phyloP scores from a whole-genome alignment of 768 basidiomycete genomes.

The Agrocybe praecox region DNA sequence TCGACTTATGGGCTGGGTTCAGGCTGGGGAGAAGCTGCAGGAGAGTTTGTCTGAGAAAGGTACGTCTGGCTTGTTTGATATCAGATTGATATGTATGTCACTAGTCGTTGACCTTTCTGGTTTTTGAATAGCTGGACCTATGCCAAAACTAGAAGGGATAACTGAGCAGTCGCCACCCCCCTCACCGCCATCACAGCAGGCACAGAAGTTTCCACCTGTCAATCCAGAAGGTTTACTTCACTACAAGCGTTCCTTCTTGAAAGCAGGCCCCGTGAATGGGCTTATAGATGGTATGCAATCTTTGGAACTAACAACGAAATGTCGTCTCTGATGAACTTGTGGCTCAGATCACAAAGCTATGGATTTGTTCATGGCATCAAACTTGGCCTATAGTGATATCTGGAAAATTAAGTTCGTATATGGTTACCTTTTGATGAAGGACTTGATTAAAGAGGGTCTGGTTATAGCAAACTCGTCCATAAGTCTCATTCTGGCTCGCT shows the following conservation, averaged over 20 bases:
- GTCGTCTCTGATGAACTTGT: slow-evolving; percentile 2
- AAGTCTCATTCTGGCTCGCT: slow-evolving; percentile 59
- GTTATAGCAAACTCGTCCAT: slow-evolving; percentile 61
- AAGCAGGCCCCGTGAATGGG: slow-evolving; percentile 52
- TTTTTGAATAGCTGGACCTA: slow-evolving; percentile 50
- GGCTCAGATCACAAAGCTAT: slow-evolving; percentile 56
- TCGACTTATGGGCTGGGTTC: slow-evolving; percentile 67
- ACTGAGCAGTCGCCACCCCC: slow-evolving; percentile 11
- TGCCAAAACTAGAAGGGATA: slow-evolving; percentile 38
- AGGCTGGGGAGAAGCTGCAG: slow-evolving; percentile 46
- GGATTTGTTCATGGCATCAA: slow-evolving; percentile 64
- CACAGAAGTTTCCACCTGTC: slow-evolving; percentile 42
- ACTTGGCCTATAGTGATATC: slow-evolving; percentile 58
- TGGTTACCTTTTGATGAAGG: neutral
- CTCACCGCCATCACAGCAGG: slow-evolving; percentile 23
- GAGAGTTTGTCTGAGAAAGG: slow-evolving; percentile 45
- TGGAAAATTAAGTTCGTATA: slow-evolving; percentile 58
- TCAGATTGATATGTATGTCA: neutral
- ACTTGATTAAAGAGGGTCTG: neutral
- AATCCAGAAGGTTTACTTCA: slow-evolving; percentile 53
- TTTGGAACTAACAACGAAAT: neutral
- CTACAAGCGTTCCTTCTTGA: slow-evolving; percentile 56
- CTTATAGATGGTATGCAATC: slow-evolving; percentile 49
- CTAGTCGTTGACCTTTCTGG: neutral
- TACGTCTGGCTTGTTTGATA: slow-evolving; percentile 30